Conservation (phyloP, 306 rosid genomes). For the Senna siamea region DNA sequence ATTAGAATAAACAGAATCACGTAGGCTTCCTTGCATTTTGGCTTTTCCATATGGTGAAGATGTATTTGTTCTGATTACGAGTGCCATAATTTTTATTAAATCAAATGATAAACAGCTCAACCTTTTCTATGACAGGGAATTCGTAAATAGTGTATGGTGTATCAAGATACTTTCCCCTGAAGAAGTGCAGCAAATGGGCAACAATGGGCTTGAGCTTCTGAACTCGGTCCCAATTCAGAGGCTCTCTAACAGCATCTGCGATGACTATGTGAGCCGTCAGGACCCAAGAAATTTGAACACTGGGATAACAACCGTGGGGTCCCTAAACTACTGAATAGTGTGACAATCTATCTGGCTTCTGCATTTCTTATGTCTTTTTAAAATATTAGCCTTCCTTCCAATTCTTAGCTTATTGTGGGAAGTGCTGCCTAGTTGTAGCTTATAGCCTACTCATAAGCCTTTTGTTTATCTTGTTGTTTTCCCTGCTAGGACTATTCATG, state of each 20-base stretch:
- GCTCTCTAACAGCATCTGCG: constrained; percentile 72
- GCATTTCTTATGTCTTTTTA: constrained; percentile 44
- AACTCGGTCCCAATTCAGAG: constrained; percentile 81
- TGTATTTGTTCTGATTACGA: background rate
- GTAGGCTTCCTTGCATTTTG: constrained; percentile 21
- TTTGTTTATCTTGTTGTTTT: constrained; percentile 15
- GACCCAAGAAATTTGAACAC: constrained; percentile 76
- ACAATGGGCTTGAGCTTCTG: constrained; percentile 78
- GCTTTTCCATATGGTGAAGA: constrained; percentile 15
- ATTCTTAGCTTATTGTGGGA: constrained; percentile 46
- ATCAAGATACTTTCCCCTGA: constrained; percentile 94
- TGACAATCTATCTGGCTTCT: constrained; percentile 46
- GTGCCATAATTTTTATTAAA: constrained; percentile 1
- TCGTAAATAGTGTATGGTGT: constrained; percentile 91
- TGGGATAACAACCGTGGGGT: constrained; percentile 81
- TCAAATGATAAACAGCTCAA: background rate
- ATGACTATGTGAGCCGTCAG: constrained; percentile 67
- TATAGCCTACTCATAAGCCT: constrained; percentile 43
- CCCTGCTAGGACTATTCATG: constrained; percentile 4
- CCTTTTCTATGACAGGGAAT: constrained; percentile 72
- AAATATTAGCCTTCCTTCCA: constrained; percentile 39
- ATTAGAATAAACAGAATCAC: background rate
- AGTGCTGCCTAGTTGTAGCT: constrained; percentile 55
- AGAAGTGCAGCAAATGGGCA: constrained; percentile 95
- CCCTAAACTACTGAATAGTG: constrained; percentile 69